phyloP scores from a whole-genome alignment of 331 rosid species.

The Pyracantha coccinea region DNA sequence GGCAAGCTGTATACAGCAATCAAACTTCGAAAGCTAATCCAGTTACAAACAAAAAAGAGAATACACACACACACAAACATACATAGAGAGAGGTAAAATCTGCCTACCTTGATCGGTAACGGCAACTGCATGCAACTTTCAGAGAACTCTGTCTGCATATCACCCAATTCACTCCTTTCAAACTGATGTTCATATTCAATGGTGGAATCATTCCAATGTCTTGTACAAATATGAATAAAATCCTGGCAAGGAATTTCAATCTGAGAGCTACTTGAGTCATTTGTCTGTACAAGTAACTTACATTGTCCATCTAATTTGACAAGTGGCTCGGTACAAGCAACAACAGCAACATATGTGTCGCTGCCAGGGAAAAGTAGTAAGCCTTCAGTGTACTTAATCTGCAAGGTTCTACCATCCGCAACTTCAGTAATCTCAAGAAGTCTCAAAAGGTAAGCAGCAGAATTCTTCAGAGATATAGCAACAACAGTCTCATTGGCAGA shows the following conservation, averaged over 20 bases:
- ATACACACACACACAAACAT: background rate
- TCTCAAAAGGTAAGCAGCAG: constrained; percentile 41
- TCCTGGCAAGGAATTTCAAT: constrained; percentile 72
- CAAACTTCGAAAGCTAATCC: background rate
- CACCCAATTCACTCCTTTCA: constrained; percentile 27
- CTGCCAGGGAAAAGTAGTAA: constrained; percentile 80
- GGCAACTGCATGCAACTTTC: constrained; percentile 23
- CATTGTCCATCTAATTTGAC: constrained; percentile 35
- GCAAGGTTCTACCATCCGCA: constrained; percentile 43
- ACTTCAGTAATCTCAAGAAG: constrained; percentile 51
- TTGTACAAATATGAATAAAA: constrained; percentile 45
- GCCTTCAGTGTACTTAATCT: constrained; percentile 52
- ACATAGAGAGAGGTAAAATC: background rate
- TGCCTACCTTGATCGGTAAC: constrained; percentile 43
- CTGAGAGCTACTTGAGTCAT: constrained; percentile 61
- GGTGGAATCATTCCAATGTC: constrained; percentile 39
- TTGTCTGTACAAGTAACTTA: constrained; percentile 59
- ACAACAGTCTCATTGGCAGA: constrained; percentile 39
- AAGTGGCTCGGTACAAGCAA: constrained; percentile 43
- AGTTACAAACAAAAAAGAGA: background rate
- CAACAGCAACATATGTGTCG: constrained; percentile 65
- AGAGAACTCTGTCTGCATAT: constrained; percentile 24
- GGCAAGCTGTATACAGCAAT: background rate
- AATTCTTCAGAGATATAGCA: constrained; percentile 59
- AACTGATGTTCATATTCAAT: constrained; percentile 33